Evolutionary conservation across 495 filamentous ascomycete genomes (phyloP).

Genomic region (Aspergillus cristatus): DNA sequence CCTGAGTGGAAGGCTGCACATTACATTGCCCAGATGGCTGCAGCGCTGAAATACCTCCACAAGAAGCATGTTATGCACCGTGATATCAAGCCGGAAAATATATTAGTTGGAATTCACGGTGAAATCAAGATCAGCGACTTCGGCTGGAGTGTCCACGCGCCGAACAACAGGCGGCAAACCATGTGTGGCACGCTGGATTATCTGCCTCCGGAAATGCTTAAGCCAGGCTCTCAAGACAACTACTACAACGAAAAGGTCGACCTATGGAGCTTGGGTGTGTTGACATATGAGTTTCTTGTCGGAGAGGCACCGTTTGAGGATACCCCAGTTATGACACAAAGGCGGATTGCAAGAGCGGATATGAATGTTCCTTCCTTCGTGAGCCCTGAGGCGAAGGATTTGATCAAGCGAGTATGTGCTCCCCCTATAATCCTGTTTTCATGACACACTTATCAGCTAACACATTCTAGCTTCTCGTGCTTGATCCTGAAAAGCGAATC

Average conservation of each 20-base stretch:
- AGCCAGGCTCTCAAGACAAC: slow-evolving; percentile 66
- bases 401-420: slow-evolving; percentile 74
- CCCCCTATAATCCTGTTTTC: not conserved
- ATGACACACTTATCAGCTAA: slow-evolving; percentile 6
- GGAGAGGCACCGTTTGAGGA: slow-evolving; percentile 97
- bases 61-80: slow-evolving; percentile 98
- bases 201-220: slow-evolving; percentile 95
- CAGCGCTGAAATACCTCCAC: slow-evolving; percentile 84
- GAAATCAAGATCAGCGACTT: slow-evolving; percentile 99
- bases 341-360: slow-evolving; percentile 78
- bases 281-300: slow-evolving; percentile 94
- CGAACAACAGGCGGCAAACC: slow-evolving; percentile 85
- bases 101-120: slow-evolving; percentile 91
- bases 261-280: slow-evolving; percentile 87
- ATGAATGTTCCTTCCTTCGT: slow-evolving; percentile 90
- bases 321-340: slow-evolving; percentile 87
- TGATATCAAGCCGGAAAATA: slow-evolving; percentile 99
- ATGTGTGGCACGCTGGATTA: slow-evolving; percentile 98
- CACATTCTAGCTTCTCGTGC: slow-evolving; percentile 63
- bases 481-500: slow-evolving; percentile 90
- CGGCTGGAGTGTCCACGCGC: slow-evolving; percentile 96
- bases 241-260: slow-evolving; percentile 94
- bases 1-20: slow-evolving; percentile 94
- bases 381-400: slow-evolving; percentile 79
- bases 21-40: slow-evolving; percentile 98